Evolutionary conservation across 1,284 basidiomycete genomes (phyloP).

Genomic region (Cutaneotrichosporon spelunceum): DNA sequence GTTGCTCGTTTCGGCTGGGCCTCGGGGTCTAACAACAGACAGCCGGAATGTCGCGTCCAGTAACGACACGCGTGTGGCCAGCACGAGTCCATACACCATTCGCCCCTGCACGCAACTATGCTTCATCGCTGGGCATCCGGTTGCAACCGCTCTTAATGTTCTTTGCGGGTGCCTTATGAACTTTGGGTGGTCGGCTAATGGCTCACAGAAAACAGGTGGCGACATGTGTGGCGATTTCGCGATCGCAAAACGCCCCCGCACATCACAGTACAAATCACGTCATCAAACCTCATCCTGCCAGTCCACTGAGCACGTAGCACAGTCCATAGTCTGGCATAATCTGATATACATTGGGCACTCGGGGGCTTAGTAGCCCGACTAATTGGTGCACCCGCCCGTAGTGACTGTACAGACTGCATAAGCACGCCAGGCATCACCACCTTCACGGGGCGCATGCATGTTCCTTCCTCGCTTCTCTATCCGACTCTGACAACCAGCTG

Average conservation of each 20-base stretch:
- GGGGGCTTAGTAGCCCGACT: background rate
- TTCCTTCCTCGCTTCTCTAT: background rate
- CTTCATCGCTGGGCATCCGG: background rate
- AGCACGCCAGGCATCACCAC: constrained; percentile 7
- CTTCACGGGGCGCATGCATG: background rate
- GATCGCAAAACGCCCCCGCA: background rate
- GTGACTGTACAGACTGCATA: background rate
- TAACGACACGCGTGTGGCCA: background rate
- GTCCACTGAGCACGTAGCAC: background rate
- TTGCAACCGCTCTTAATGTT: background rate
- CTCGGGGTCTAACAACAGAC: background rate
- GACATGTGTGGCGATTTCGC: constrained; percentile 7
- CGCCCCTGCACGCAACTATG: background rate
- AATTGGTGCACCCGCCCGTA: background rate
- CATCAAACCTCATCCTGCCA: constrained; percentile 12
- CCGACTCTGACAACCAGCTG: background rate
- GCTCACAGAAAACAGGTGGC: background rate
- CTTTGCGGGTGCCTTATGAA: background rate
- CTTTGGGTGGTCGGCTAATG: background rate
- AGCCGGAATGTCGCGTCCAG: background rate
- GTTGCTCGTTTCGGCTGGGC: background rate
- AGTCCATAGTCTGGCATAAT: background rate
- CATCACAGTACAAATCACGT: constrained; percentile 10
- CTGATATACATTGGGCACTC: background rate
- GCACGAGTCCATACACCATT: background rate